Percentiles rank a stretch among this genome's conserved stretches.
Conservation (phyloP, 2,329 filamentous ascomycete genomes). For the Rasamsonia emersonii region DNA sequence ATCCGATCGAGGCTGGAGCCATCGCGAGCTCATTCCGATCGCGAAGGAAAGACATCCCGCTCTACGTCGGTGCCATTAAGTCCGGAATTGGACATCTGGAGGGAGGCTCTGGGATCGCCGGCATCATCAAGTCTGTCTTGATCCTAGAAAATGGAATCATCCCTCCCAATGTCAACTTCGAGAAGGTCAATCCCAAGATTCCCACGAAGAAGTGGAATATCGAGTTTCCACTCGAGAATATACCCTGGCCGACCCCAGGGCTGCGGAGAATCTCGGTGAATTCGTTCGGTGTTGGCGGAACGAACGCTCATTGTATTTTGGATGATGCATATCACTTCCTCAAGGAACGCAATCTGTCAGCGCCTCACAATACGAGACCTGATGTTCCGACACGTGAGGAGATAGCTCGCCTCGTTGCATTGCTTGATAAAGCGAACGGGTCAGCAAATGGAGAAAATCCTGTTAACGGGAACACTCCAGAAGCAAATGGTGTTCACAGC, state of each 20-base stretch:
- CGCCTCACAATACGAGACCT: slow-evolving; percentile 4
- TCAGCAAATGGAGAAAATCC: not conserved
- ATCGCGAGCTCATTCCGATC: slow-evolving; percentile 11
- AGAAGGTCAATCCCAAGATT: slow-evolving; percentile 29
- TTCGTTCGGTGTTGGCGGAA: slow-evolving; percentile 18
- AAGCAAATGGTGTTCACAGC: slow-evolving; percentile 1
- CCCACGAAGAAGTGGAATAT: slow-evolving; percentile 28
- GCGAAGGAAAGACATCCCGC: slow-evolving; percentile 7
- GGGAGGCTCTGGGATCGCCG: slow-evolving; percentile 31
- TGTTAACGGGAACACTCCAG: not conserved
- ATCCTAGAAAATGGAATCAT: slow-evolving; percentile 38
- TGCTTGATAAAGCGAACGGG: not conserved
- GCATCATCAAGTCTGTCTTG: slow-evolving; percentile 34
- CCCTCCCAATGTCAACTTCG: slow-evolving; percentile 36
- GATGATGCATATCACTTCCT: slow-evolving; percentile 8
- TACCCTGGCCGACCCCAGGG: slow-evolving; percentile 19
- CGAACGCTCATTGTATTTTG: slow-evolving; percentile 10
- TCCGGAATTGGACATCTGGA: slow-evolving; percentile 20
- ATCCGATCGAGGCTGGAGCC: slow-evolving; percentile 15
- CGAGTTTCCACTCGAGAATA: slow-evolving; percentile 19
- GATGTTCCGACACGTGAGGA: slow-evolving; percentile 5
- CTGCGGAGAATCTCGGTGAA: slow-evolving; percentile 17
- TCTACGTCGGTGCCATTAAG: slow-evolving; percentile 16
- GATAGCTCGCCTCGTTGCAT: not conserved
- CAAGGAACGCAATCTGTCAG: slow-evolving; percentile 1